Evolutionary conservation across 495 filamentous ascomycete species (phyloP), one percentile per base, ranked within the genome.

Genomic region (Parachaetomium inaequale): DNA sequence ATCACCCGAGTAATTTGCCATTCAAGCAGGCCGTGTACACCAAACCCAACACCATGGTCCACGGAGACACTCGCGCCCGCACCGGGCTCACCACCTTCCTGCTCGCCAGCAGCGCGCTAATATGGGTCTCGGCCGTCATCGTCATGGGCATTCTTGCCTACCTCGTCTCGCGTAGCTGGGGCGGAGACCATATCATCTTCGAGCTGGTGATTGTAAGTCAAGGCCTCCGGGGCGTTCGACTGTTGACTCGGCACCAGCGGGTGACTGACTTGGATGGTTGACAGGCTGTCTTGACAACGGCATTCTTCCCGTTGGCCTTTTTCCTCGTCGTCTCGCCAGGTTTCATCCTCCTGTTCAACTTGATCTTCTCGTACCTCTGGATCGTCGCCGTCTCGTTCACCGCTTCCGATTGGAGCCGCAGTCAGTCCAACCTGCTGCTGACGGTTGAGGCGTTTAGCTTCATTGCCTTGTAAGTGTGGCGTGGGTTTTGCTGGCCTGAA

Each of bases 341-440:
- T 5, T 78, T 77, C 31, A 71, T 82, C 40, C 70, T 85, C 26
- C 59, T 77, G 0, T 83, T 87, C 69, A 84, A 85, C 67, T 66
- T 86, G 29, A 72, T 86, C 64, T 86, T 87, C 73, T 85, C 83
- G 2, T 86, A 87, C 64, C 81, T 87, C 32, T 87, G 85, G 85
- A 75, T 87, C 58, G 85, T 84, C 14, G 74, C 79, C 15, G 84
- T 87, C 62, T 81, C 84, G 59, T 86, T 86, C 62, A 70, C 82
- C 8, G 81, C 84, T 36, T 74, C 81, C 68, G 79, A 82, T 68
- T 87, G 81, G 71, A 81, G 75, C 66, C 65, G 69, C 60, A 65
- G 72, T 34, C 55, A 67, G 63, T 76, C 77, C 70, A 62, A 57
- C 54, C 70, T 76, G 38, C 79, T 78, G 65, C 75, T 79, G 54